Percentiles rank a stretch among this genome's conserved stretches.
phyloP scores from a whole-genome alignment of 331 rosid species.

The Telfairia occidentalis region DNA sequence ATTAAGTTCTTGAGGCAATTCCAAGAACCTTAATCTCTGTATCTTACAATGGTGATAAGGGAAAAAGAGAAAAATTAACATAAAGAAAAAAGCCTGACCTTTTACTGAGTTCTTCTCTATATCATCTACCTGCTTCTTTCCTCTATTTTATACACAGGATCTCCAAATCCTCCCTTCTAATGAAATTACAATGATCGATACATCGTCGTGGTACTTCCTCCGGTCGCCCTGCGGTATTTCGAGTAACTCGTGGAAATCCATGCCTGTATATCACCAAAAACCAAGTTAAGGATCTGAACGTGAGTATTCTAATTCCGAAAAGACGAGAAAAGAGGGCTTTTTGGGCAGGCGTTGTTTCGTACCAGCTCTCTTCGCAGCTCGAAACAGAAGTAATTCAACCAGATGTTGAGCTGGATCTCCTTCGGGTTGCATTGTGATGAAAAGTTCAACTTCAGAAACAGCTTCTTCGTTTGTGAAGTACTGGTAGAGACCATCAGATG shows the following conservation, averaged over 20 bases:
- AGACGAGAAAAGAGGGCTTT: neutral
- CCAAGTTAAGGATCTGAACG: neutral
- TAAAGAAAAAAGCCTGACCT: conserved; percentile 38
- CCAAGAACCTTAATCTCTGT: conserved; percentile 30
- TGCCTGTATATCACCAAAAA: conserved; percentile 36
- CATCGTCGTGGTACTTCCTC: conserved; percentile 92
- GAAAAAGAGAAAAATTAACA: conserved; percentile 23
- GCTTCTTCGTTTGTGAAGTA: conserved; percentile 93
- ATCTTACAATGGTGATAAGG: conserved; percentile 36
- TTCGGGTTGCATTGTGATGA: conserved; percentile 85
- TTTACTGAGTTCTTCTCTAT: conserved; percentile 32
- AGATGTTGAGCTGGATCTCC: conserved; percentile 98
- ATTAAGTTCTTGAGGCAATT: conserved; percentile 26
- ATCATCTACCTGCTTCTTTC: conserved; percentile 17
- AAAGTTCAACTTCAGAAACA: conserved; percentile 87
- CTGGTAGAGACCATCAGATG: conserved; percentile 92
- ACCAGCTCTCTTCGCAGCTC: conserved; percentile 95
- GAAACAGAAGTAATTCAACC: conserved; percentile 82
- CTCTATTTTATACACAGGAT: conserved; percentile 71
- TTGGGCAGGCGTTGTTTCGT: neutral
- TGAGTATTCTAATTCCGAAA: neutral
- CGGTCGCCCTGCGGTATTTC: conserved; percentile 96
- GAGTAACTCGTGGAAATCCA: conserved; percentile 90
- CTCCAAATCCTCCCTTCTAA: conserved; percentile 99
- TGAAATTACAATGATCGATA: conserved; percentile 92